Evolutionary conservation across 2,329 filamentous ascomycete genomes (phyloP).

Genomic region (Colletotrichum salicis): DNA sequence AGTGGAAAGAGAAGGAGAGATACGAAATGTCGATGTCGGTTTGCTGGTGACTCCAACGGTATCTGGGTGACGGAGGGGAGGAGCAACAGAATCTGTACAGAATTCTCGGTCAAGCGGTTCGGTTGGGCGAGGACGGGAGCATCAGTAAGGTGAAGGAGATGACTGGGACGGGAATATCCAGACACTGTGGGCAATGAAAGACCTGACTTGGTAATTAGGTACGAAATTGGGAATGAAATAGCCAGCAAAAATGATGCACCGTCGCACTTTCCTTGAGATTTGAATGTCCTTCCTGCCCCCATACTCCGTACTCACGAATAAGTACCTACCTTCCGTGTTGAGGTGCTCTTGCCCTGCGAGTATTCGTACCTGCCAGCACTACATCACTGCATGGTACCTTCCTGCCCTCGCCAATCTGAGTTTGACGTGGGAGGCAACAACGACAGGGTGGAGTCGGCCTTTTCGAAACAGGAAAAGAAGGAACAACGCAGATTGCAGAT

Average conservation of each 20-base stretch:
- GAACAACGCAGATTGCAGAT: slow-evolving; percentile 6
- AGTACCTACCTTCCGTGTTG: background rate
- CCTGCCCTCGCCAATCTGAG: slow-evolving; percentile 29
- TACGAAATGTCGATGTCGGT: background rate
- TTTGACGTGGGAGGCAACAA: slow-evolving; percentile 2
- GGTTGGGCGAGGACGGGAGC: background rate
- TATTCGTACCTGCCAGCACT: slow-evolving; percentile 15
- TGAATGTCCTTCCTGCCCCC: background rate
- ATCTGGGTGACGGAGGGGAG: background rate
- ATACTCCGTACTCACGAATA: background rate
- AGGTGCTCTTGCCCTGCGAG: background rate
- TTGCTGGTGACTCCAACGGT: background rate
- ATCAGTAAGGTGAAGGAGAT: background rate
- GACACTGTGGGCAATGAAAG: too few relatives aligned
- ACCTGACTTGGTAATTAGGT: background rate
- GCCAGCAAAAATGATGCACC: background rate
- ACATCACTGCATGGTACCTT: background rate
- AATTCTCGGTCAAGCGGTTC: background rate
- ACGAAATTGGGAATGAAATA: background rate
- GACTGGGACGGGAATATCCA: too few relatives aligned
- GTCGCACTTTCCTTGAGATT: background rate
- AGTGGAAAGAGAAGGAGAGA: background rate
- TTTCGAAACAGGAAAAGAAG: slow-evolving; percentile 31
- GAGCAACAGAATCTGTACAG: too few relatives aligned
- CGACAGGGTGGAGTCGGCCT: slow-evolving; percentile 6